phyloP scores from a whole-genome alignment of 306 rosid species.

The Biancaea sappan region DNA sequence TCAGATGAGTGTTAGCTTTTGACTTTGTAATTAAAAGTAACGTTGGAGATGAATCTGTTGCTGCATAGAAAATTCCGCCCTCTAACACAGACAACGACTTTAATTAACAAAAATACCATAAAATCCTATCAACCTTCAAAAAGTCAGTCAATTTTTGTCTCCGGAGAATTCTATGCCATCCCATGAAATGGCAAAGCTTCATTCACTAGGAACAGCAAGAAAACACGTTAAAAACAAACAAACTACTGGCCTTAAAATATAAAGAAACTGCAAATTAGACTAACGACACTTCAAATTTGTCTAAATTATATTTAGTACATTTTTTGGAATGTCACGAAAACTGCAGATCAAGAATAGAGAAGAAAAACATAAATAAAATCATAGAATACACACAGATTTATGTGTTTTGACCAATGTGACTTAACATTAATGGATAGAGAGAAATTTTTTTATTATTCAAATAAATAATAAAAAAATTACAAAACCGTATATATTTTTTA shows the following conservation, averaged over 20 bases:
- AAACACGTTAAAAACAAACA: background rate
- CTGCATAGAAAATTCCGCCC: slow-evolving; percentile 23
- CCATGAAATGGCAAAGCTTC: slow-evolving; percentile 9
- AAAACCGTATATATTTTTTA: no score
- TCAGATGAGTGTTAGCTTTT: background rate
- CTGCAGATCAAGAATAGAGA: no score
- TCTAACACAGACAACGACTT: background rate
- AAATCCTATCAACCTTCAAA: background rate
- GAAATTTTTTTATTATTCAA: no score
- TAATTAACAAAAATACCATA: background rate
- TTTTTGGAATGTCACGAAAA: no score
- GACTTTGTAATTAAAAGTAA: slow-evolving; percentile 6
- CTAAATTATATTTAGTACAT: no score
- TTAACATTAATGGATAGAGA: no score
- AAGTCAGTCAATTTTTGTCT: slow-evolving; percentile 4
- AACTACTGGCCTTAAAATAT: slow-evolving; percentile 16
- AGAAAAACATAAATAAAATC: no score
- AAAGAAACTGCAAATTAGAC: no score
- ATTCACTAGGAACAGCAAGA: background rate
- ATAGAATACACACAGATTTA: no score
- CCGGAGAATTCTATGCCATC: slow-evolving; percentile 34
- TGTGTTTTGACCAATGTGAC: no score
- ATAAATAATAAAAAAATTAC: no score
- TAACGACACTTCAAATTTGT: no score
- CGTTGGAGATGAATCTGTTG: background rate